Evolutionary conservation across 2,329 filamentous ascomycete genomes (phyloP).

Genomic region (Diplodia mutila): DNA sequence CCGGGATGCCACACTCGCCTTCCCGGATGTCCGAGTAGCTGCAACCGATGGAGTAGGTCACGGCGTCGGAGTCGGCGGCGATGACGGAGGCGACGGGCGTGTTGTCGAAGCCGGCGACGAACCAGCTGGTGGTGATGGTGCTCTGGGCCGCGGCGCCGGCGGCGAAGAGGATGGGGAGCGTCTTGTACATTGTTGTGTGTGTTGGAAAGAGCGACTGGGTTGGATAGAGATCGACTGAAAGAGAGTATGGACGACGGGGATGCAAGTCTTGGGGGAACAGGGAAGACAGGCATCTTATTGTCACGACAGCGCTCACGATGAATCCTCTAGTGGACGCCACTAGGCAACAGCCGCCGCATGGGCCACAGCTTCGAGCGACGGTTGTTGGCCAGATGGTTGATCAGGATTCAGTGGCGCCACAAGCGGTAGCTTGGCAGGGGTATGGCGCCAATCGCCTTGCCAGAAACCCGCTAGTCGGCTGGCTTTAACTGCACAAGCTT

Average conservation of each 20-base stretch:
- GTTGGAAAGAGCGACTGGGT: background rate
- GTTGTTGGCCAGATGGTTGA: background rate
- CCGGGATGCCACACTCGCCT: conserved; percentile 26
- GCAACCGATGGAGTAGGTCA: conserved; percentile 28
- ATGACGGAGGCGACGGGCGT: conserved; percentile 17
- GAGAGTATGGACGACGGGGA: background rate
- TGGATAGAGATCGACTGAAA: background rate
- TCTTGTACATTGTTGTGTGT: conserved; percentile 2
- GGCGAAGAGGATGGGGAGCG: conserved; percentile 12
- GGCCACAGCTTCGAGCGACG: conserved; percentile 1
- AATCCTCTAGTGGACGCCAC: conserved; percentile 9
- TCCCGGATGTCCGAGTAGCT: conserved; percentile 23
- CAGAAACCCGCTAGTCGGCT: background rate
- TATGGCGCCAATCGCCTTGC: background rate
- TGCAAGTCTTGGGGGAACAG: too few species aligned
- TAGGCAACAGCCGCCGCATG: conserved; percentile 7
- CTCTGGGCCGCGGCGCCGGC: conserved; percentile 13
- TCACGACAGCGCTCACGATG: background rate
- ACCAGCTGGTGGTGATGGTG: conserved; percentile 17
- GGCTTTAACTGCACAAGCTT: conserved; percentile 4
- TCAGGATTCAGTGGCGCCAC: conserved; percentile 5
- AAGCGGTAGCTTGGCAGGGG: conserved; percentile 4
- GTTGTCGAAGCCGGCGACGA: background rate
- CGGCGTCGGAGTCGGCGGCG: conserved; percentile 23
- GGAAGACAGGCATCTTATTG: background rate